Evolutionary conservation across 805 yeast species (phyloP).

Genomic region (Yarrowia porcina): DNA sequence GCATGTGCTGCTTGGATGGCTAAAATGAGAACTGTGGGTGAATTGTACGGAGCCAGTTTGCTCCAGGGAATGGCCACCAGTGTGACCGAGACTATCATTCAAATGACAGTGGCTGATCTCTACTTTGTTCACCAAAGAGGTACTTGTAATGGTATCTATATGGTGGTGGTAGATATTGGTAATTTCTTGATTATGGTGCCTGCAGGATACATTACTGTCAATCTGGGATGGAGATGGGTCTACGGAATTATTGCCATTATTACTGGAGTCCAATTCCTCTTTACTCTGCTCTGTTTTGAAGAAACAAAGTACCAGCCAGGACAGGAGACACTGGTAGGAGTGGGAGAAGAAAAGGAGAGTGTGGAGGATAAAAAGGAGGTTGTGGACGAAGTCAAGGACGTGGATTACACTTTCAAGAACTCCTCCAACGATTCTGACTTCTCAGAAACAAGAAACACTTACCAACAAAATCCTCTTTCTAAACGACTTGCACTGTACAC

Average conservation of each 20-base stretch:
- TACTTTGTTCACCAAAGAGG: background rate
- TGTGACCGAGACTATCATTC: background rate
- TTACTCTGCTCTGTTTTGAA: background rate
- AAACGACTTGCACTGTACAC: background rate
- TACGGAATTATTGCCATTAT: background rate
- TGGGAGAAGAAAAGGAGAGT: too few relatives aligned
- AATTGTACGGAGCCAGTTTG: background rate
- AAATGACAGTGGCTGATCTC: background rate
- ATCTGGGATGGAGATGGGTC: background rate
- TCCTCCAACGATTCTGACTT: too few relatives aligned
- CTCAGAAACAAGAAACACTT: too few relatives aligned
- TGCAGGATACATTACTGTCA: background rate
- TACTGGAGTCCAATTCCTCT: background rate
- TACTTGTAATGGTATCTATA: background rate
- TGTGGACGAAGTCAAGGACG: too few relatives aligned
- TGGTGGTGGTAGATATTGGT: background rate
- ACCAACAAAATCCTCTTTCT: background rate
- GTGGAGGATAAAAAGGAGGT: too few relatives aligned
- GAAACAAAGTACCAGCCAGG: background rate
- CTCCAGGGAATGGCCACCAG: background rate
- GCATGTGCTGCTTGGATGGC: background rate
- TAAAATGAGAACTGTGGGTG: background rate
- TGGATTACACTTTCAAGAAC: too few relatives aligned
- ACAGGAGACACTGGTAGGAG: background rate
- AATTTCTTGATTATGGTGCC: background rate